A percentile compares a stretch with the other conserved stretches of the same genome.
phyloP scores from a whole-genome alignment of 768 basidiomycete species.

The Hericium erinaceus region DNA sequence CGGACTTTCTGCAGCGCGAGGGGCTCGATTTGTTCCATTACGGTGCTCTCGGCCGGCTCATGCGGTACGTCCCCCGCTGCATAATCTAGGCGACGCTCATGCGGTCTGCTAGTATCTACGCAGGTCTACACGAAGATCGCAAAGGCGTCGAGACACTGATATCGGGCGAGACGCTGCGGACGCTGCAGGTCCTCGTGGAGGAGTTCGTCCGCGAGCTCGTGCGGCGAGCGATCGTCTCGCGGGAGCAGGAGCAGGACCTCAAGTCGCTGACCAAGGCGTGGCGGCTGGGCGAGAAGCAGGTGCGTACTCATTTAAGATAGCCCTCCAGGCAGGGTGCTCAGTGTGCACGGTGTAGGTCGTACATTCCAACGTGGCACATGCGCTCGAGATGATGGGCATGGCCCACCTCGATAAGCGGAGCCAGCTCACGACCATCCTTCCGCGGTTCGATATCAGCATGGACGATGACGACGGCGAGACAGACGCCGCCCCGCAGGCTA shows the following conservation, averaged over 20 bases:
- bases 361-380: conserved; percentile 35
- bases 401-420: conserved; percentile 26
- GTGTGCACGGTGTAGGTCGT: conserved; percentile 29
- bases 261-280: conserved; percentile 57
- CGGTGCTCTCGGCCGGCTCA: conserved; percentile 26
- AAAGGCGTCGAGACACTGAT: conserved; percentile 25
- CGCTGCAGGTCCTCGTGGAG: conserved; percentile 35
- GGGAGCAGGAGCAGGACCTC: conserved; percentile 48
- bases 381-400: conserved; percentile 38
- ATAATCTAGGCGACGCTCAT: neutral
- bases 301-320: neutral
- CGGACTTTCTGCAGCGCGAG: conserved; percentile 28
- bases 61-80: conserved; percentile 27
- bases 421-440: conserved; percentile 31
- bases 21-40: conserved; percentile 45
- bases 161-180: conserved; percentile 37
- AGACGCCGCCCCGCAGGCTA: neutral
- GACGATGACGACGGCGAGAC: conserved; percentile 9
- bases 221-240: conserved; percentile 40
- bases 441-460: conserved; percentile 11
- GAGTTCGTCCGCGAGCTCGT: conserved; percentile 45
- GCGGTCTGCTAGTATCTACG: conserved; percentile 20
- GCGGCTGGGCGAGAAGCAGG: conserved; percentile 33
- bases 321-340: neutral
- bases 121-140: conserved; percentile 17